Conservation (phyloP, 1,284 basidiomycete genomes). For the Puccinia novopanici region DNA sequence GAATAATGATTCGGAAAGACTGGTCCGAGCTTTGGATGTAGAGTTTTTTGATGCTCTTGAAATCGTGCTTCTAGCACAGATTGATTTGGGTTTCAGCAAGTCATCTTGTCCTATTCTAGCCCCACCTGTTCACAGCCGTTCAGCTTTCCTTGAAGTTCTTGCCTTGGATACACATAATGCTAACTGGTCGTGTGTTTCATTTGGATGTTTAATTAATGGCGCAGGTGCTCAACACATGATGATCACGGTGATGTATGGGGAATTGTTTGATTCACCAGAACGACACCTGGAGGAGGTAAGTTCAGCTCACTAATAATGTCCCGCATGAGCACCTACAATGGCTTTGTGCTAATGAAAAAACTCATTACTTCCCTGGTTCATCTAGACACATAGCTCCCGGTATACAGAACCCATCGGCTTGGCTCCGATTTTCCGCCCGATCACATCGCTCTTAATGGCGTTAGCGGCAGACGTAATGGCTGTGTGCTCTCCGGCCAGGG, state of each 20-base stretch:
- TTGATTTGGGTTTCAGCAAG: slow-evolving; percentile 30
- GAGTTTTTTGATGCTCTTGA: slow-evolving; percentile 46
- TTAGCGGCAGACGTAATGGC: slow-evolving; percentile 24
- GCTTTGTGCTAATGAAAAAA: neutral
- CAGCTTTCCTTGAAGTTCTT: neutral
- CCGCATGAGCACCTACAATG: neutral
- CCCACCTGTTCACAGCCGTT: neutral
- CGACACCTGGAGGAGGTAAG: neutral
- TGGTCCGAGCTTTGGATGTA: slow-evolving; percentile 20
- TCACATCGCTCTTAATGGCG: slow-evolving; percentile 43
- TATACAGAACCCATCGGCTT: slow-evolving; percentile 36
- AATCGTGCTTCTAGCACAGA: slow-evolving; percentile 31
- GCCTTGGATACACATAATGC: neutral
- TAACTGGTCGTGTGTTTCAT: neutral
- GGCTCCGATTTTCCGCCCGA: slow-evolving; percentile 33
- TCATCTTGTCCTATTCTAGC: neutral
- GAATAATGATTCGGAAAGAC: slow-evolving; percentile 12
- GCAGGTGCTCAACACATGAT: slow-evolving; percentile 20
- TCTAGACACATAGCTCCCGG: slow-evolving; percentile 18
- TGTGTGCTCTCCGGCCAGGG: slow-evolving; percentile 45
- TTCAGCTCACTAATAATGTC: neutral
- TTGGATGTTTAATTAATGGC: neutral
- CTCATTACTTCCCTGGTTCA: neutral
- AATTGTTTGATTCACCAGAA: slow-evolving; percentile 14
- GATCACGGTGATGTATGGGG: slow-evolving; percentile 21